Evolutionary conservation across 2,329 filamentous ascomycete genomes (phyloP), one percentile per base, ranked within the genome.

Genomic region (Penicillium sp.): DNA sequence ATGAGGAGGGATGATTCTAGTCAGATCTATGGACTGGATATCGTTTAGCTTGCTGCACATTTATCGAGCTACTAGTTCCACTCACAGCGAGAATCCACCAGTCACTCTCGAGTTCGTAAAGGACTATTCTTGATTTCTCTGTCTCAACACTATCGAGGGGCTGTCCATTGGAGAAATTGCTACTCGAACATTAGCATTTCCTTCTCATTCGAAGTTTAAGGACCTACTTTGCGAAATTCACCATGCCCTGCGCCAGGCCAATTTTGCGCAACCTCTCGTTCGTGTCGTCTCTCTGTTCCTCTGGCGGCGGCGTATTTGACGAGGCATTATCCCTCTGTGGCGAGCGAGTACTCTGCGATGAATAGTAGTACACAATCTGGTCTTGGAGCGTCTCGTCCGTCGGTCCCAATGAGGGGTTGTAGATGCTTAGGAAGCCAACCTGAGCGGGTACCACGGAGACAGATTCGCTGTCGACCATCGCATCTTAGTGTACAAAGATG

Each of bases 81-180:
- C 89, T 68, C 79, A 95, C 91, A 60, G 91, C 92, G 59, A 97
- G 77, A 60, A 97, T 86, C 95, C 95, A 99, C 94, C 94, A 99
- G 28, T 89, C 89, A 16, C 83, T 78, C 71, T 99, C 93, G 62
- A 99, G 75, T 76, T 99, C 91, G 65, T 91, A 85, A 46, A 97
- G 77, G 33, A 97, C 81, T 33, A 97, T 87, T 30, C 92, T 84
- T 50, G 88, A 86, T 77, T 90, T 94, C 65, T 96, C 90, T 1
- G 94, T 97, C 68, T 99, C 94, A 59, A 99, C 87, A 9, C 86
- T 85, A 66, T 96, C 90, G 40, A 97, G 83, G 1, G 89, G 72
- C 63, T 86, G 81, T 58, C 87, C 90, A 60, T 84, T 82, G 2
- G 92, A 89, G 73, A 99, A 99, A 65, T 86, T 92, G 68, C 86